Evolutionary conservation across 129 eudicot species (phyloP).

Genomic region (Apium graveolens): DNA sequence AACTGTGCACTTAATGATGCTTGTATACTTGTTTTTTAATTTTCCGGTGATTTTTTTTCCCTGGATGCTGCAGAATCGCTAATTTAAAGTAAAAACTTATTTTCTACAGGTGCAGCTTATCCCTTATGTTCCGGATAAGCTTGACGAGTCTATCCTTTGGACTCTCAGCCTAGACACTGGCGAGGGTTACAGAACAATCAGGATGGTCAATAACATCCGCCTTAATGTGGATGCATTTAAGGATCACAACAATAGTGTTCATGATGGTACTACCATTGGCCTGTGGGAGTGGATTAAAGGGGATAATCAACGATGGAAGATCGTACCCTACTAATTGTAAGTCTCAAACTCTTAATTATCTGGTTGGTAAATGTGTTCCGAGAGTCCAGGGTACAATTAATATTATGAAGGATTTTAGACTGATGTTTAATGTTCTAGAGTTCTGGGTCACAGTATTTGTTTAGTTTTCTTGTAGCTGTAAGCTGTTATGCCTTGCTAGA

Average conservation of each 20-base stretch:
- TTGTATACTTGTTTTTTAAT: not conserved
- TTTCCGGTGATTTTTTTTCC: not conserved
- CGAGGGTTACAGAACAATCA: conserved; percentile 57
- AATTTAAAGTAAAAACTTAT: not conserved
- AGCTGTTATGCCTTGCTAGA: not conserved
- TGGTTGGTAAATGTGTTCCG: not conserved
- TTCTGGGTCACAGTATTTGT: not conserved
- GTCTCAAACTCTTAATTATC: conserved; percentile 14
- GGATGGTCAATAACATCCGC: conserved; percentile 76
- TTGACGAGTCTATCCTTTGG: conserved; percentile 86
- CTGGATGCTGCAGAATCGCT: not conserved
- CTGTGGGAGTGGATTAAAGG: conserved; percentile 70
- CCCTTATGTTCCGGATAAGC: conserved; percentile 53
- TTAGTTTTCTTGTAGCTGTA: not conserved
- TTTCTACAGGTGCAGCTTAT: conserved; percentile 63
- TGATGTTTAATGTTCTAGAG: not conserved
- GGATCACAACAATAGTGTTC: conserved; percentile 68
- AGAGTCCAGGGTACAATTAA: not conserved
- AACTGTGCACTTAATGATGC: not conserved
- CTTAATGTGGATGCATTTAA: conserved; percentile 67
- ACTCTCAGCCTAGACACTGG: conserved; percentile 80
- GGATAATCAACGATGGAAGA: conserved; percentile 84
- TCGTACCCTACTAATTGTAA: conserved; percentile 45
- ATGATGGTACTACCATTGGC: conserved; percentile 55
- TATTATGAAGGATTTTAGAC: not conserved